Evolutionary conservation across 208 protist genomes (phyloP), one percentile per base, ranked within the genome.

Genomic region (Wallacemonas rigidus): DNA sequence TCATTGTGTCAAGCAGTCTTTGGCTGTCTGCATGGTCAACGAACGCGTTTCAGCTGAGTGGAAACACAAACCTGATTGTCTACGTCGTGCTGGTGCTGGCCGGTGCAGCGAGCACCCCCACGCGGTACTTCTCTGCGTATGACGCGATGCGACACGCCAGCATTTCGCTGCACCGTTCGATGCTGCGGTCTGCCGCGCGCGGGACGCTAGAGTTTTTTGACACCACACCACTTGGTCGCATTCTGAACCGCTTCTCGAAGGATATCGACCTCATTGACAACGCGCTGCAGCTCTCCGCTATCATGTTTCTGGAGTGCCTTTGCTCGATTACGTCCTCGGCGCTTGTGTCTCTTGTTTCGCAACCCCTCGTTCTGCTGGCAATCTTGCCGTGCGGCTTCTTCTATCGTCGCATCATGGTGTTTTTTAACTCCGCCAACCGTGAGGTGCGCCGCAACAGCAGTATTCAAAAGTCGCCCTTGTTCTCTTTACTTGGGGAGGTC

Each of bases 181-280:
- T 95, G 44, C 77, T 95, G 15, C 61, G 65, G 11, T 89, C 71
- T 17, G 68, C 94, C 14, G 40, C 83, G 1, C 57, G 54, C 9
- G 80, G 82, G n/a, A 91, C 92, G 6, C 90, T 97, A 78, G 63
- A 71, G n/a, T 99, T 98, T 71, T 99, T 98, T 76, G 95, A 99
- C 76, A 92, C 81, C 3, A 99, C 92, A 1, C 97, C 96, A 0
- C 48, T 91, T 5, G 98, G 98, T 2, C 86, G 97, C 45, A 92
- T 99, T 38, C 45, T 99, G n/a, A 98, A 98, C 71, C 84, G 98
- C 41, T 99, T 99, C 78, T 92, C 83, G n/a, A 92, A 92, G 43
- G 98, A 99, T 61, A 81, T 97, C 12, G 82, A 87, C 47, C 74
- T 65, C n/a, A 74, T 98, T 26, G 94, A 98, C 72, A 72, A 76